Conservation (phyloP, 1,284 basidiomycete genomes). For the Rhodotorula mucilaginosa region DNA sequence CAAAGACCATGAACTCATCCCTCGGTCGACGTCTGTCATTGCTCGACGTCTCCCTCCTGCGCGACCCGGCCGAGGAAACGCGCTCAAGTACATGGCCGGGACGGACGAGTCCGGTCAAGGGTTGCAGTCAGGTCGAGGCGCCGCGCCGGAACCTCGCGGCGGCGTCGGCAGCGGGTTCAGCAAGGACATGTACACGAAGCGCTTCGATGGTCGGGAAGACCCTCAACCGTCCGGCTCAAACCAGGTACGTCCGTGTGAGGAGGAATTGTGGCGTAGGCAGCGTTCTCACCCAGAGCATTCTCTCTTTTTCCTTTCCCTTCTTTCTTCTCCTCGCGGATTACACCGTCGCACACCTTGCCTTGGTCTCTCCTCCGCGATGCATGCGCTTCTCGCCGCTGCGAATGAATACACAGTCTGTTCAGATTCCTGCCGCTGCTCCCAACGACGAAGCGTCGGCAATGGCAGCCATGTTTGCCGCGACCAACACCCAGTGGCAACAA, state of each 20-base stretch:
- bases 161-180: slow-evolving; percentile 35
- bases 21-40: slow-evolving; percentile 89
- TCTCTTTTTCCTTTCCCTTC: slow-evolving; percentile 4
- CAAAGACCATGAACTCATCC: slow-evolving; percentile 87
- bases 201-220: slow-evolving; percentile 82
- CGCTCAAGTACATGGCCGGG: slow-evolving; percentile 48
- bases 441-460: slow-evolving; percentile 81
- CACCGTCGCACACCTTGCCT: background rate
- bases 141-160: slow-evolving; percentile 42
- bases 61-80: slow-evolving; percentile 87
- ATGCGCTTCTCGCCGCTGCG: background rate
- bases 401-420: slow-evolving; percentile 16
- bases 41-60: slow-evolving; percentile 83
- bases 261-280: background rate
- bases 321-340: no score
- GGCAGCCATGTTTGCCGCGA: slow-evolving; percentile 91
- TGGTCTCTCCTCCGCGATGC: background rate
- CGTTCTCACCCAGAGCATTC: background rate
- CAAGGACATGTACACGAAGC: slow-evolving; percentile 64
- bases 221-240: slow-evolving; percentile 8
- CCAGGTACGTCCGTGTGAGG: slow-evolving; percentile 19
- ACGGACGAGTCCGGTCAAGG: slow-evolving; percentile 13
- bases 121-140: slow-evolving; percentile 31
- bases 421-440: slow-evolving; percentile 35
- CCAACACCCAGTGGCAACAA: slow-evolving; percentile 89